Evolutionary conservation across 805 yeast species (phyloP).

Genomic region (Priceomyces haplophilus): DNA sequence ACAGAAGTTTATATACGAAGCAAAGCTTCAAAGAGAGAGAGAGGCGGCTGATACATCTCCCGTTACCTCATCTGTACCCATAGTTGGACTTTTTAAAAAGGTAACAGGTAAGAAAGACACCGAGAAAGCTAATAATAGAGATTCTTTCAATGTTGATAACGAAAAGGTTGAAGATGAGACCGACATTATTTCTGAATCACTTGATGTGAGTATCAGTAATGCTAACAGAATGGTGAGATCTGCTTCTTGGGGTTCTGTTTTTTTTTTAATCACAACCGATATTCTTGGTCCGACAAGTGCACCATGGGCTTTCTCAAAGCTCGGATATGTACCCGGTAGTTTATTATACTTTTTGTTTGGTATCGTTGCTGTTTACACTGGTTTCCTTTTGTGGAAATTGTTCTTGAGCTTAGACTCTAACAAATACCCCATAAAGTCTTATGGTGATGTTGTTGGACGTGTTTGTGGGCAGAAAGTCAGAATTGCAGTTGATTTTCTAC

Average conservation of each 20-base stretch:
- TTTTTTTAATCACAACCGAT: conserved; percentile 47
- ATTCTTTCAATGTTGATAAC: not conserved
- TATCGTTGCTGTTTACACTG: conserved; percentile 40
- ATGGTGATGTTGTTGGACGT: conserved; percentile 42
- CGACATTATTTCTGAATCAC: not conserved
- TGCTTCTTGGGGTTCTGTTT: conserved; percentile 26
- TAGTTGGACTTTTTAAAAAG: too few species aligned
- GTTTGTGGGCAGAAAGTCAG: conserved; percentile 33
- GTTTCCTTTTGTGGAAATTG: conserved; percentile 33
- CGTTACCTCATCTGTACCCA: too few species aligned
- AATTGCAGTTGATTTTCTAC: conserved; percentile 33
- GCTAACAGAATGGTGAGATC: conserved; percentile 10
- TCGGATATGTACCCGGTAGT: conserved; percentile 47
- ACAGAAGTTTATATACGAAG: conserved; percentile 7
- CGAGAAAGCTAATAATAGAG: not conserved
- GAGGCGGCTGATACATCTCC: too few species aligned
- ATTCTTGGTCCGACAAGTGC: conserved; percentile 47
- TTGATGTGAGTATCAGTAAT: conserved; percentile 1
- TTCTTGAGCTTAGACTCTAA: conserved; percentile 38
- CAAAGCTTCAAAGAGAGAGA: conserved; percentile 7
- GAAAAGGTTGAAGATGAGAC: conserved; percentile 3
- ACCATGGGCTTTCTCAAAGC: conserved; percentile 42
- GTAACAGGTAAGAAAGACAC: not conserved
- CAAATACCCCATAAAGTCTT: conserved; percentile 42
- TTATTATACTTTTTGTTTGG: conserved; percentile 42